Conservation (phyloP, 345 rosid genomes). For the Pugionium cornutum region DNA sequence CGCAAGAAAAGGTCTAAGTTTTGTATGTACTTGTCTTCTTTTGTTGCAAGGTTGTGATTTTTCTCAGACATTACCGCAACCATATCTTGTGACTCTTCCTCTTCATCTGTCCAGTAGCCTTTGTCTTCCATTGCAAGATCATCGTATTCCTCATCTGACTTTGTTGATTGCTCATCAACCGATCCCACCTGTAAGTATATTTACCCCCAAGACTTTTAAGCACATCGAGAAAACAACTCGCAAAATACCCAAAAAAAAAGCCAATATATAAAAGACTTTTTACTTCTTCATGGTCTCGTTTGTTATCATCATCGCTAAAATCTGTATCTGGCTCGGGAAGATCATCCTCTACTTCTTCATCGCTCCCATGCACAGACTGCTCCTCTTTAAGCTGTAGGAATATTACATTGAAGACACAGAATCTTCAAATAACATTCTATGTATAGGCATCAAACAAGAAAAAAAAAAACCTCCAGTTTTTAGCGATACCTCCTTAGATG, state of each 20-base stretch:
- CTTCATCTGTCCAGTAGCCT: constrained; percentile 66
- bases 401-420: not conserved
- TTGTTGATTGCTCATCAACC: constrained; percentile 92
- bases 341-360: constrained; percentile 82
- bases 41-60: constrained; percentile 24
- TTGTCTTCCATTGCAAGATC: constrained; percentile 94
- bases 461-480: not conserved
- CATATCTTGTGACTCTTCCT: constrained; percentile 49
- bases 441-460: not conserved
- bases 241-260: not conserved
- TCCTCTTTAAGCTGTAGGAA: constrained; percentile 77
- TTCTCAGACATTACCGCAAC: constrained; percentile 32
- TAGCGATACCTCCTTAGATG: constrained; percentile 73
- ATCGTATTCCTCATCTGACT: constrained; percentile 94
- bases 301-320: constrained; percentile 57
- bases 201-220: not conserved
- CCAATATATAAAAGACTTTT: not conserved
- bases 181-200: constrained; percentile 70
- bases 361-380: constrained; percentile 90
- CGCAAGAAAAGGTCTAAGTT: constrained; percentile 61
- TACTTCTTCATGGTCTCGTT: constrained; percentile 79
- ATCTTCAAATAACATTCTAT: constrained; percentile 4
- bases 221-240: not conserved
- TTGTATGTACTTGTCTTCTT: constrained; percentile 54
- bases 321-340: constrained; percentile 80